These are phyloP conservation scores for Coniosporium apollinis DNA, from an alignment of 495 filamentous ascomycete species.

Conservation along the genomic window DNA sequence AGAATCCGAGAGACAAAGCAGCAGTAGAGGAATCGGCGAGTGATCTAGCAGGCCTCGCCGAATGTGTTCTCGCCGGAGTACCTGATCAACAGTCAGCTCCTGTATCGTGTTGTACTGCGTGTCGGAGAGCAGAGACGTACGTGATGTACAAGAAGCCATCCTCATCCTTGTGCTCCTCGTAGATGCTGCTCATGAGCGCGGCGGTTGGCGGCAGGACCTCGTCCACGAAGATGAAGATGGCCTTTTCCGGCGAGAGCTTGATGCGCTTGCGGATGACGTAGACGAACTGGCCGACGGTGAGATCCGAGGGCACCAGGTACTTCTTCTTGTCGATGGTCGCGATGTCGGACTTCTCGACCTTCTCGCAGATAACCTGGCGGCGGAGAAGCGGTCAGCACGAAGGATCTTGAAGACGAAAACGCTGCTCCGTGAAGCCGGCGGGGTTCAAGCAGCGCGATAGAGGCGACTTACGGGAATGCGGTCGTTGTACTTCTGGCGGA, in stretches of 20 bases:
- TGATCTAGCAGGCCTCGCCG: conserved; percentile 32
- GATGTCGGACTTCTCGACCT: conserved; percentile 98
- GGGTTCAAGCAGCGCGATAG: conserved; percentile 6
- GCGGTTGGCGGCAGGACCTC: conserved; percentile 95
- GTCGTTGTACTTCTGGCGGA: conserved; percentile 96
- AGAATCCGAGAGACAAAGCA: background rate
- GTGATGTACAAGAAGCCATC: conserved; percentile 50
- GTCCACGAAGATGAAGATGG: conserved; percentile 99
- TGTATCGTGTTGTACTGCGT: background rate
- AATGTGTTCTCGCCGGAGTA: conserved; percentile 99
- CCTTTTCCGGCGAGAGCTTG: conserved; percentile 98
- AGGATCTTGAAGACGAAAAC: conserved; percentile 2
- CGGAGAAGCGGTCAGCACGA: conserved; percentile 7
- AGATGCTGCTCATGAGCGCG: conserved; percentile 97
- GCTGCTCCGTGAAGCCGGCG: background rate
- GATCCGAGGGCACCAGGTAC: conserved; percentile 92
- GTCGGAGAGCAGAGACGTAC: conserved; percentile 27
- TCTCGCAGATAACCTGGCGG: conserved; percentile 91
- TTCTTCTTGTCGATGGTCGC: conserved; percentile 99
- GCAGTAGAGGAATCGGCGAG: background rate
- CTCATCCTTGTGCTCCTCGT: conserved; percentile 87
- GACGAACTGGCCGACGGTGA: conserved; percentile 99
- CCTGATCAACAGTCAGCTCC: conserved; percentile 38
- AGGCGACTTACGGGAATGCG: conserved; percentile 77
- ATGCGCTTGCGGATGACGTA: conserved; percentile 99